A percentile compares a stretch with the other conserved stretches of the same genome.
Evolutionary conservation across 163 green algal genomes (phyloP).

Genomic region (Trebouxiophyceae sp.): DNA sequence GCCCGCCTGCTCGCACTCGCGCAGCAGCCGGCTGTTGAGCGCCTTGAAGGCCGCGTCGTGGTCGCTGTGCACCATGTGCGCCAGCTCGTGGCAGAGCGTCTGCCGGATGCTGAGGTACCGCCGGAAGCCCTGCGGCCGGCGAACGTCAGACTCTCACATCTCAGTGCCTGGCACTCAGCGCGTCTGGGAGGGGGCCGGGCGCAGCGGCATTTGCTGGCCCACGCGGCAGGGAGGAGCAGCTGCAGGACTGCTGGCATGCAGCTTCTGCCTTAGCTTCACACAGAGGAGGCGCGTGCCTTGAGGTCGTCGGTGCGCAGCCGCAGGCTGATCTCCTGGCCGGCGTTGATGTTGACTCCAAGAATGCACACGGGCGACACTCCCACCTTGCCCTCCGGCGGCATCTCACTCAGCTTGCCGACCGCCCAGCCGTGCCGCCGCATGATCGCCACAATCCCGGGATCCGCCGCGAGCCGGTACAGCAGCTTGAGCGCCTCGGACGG

Average conservation of each 20-base stretch:
- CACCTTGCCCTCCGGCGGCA: conserved; percentile 66
- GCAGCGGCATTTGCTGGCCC: background rate
- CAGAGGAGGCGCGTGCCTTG: no score
- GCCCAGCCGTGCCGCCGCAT: conserved; percentile 50
- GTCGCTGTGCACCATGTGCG: conserved; percentile 74
- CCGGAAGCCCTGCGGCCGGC: conserved; percentile 54
- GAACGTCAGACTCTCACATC: no score
- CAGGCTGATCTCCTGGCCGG: conserved; percentile 67
- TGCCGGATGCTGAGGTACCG: conserved; percentile 67
- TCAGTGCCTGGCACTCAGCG: no score
- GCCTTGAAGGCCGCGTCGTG: conserved; percentile 79
- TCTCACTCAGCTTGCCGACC: conserved; percentile 59
- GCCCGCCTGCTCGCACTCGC: conserved; percentile 18
- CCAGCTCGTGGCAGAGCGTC: conserved; percentile 86
- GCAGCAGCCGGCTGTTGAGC: conserved; percentile 54
- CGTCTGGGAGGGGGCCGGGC: background rate
- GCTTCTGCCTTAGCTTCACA: no score
- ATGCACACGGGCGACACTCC: conserved; percentile 51
- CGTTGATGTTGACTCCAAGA: conserved; percentile 79
- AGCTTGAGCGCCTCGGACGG: conserved; percentile 39
- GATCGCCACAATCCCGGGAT: conserved; percentile 44
- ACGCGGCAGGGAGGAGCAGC: background rate
- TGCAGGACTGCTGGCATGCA: no score
- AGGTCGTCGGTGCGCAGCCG: conserved; percentile 65
- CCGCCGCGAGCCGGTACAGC: conserved; percentile 39